Conservation (phyloP, 192 early-diverging fungal species). For the Phycomyces blakesleeanus region DNA sequence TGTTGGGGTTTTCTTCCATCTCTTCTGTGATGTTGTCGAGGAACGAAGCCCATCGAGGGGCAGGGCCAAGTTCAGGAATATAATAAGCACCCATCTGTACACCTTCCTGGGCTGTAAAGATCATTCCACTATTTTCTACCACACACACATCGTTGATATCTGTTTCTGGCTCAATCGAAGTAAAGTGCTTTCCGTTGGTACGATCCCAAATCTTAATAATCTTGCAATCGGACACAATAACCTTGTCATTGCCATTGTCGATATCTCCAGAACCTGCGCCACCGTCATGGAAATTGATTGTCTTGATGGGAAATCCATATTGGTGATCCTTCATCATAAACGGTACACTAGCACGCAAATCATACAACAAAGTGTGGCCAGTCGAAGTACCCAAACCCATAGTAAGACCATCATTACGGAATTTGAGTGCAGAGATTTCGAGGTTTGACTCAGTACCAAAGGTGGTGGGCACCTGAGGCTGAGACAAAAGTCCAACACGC, state of each 20-base stretch:
- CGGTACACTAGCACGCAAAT: slow-evolving; percentile 82
- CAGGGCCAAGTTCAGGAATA: slow-evolving; percentile 87
- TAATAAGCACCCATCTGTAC: slow-evolving; percentile 91
- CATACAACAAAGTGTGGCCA: slow-evolving; percentile 90
- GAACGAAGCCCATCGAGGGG: slow-evolving; percentile 90
- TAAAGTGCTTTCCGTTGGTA: slow-evolving; percentile 78
- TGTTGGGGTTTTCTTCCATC: slow-evolving; percentile 85
- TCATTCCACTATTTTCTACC: slow-evolving; percentile 74
- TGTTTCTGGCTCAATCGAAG: slow-evolving; percentile 84
- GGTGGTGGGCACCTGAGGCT: slow-evolving; percentile 40
- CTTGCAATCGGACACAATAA: slow-evolving; percentile 85
- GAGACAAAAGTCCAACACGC: slow-evolving; percentile 67
- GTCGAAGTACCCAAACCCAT: slow-evolving; percentile 85
- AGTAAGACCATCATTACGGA: slow-evolving; percentile 81
- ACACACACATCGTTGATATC: slow-evolving; percentile 94
- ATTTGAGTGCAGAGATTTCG: slow-evolving; percentile 76
- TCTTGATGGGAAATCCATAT: slow-evolving; percentile 92
- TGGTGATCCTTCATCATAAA: slow-evolving; percentile 94
- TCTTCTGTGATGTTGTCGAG: slow-evolving; percentile 94
- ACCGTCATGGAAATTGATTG: slow-evolving; percentile 72
- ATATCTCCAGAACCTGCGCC: slow-evolving; percentile 41
- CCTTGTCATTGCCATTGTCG: slow-evolving; percentile 52
- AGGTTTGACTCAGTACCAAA: slow-evolving; percentile 35
- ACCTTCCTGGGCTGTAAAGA: slow-evolving; percentile 91
- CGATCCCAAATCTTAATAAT: slow-evolving; percentile 95